A percentile compares a stretch with the other conserved stretches of the same genome.
Conservation (phyloP, 179 eudicot genomes). For the Beta lomatogona region DNA sequence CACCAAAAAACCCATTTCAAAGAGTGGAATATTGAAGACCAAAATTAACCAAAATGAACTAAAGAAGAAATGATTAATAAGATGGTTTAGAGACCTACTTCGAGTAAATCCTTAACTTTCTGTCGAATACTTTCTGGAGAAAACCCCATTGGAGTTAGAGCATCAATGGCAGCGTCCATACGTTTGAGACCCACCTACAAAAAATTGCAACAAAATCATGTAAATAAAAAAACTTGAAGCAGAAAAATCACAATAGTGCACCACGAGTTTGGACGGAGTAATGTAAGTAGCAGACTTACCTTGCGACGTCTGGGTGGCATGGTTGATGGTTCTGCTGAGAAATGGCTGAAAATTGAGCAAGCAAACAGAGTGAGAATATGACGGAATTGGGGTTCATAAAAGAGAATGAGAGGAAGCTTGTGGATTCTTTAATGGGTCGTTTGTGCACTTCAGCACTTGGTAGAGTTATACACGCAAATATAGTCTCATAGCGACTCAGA, state of each 20-base stretch:
- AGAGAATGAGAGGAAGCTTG: too few species aligned
- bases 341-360: too few species aligned
- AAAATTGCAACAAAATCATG: neutral
- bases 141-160: constrained; percentile 36
- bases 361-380: too few species aligned
- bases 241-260: neutral
- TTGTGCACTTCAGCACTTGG: too few species aligned
- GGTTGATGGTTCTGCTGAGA: neutral
- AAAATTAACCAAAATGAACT: neutral
- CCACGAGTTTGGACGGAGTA: neutral
- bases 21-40: too few species aligned
- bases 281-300: neutral
- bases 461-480: too few species aligned
- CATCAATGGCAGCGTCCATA: constrained; percentile 41
- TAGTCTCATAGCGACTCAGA: too few species aligned
- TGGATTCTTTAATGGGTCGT: too few species aligned
- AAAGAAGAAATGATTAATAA: neutral
- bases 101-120: constrained; percentile 29
- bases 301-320: constrained; percentile 25
- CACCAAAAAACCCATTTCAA: too few species aligned
- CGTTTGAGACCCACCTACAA: constrained; percentile 39
- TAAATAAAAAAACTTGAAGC: neutral
- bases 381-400: too few species aligned
- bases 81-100: constrained; percentile 7
- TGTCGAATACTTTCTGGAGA: constrained; percentile 13